Evolutionary conservation across 805 yeast species (phyloP), one percentile per base, ranked within the genome.

Genomic region (Saccharomycopsis babjevae): DNA sequence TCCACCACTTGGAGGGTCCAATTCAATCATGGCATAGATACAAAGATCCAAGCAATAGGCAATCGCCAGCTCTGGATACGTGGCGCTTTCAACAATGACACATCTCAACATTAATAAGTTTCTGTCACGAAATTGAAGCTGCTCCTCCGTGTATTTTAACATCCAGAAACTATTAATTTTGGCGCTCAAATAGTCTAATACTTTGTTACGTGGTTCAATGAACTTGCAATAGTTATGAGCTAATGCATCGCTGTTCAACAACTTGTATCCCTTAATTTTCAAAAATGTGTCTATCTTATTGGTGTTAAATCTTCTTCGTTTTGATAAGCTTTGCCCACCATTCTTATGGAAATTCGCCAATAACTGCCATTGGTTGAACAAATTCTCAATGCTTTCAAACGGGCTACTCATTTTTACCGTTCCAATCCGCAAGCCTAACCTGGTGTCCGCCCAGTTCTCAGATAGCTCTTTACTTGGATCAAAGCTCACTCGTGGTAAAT

Each of bases 321-420:
- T 56, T 3, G 58, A 56, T n/a, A 20, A 34, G 6, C 13, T 32
- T 13, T 38, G 13, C 20, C 11, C n/a, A 30, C 28, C 28, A 42
- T 28, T 43, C 28, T 62, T 50, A 40, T 60, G 57, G 50, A 62
- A 58, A 25, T 25, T 57, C 18, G 34, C 38, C 5, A 77, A 59
- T 0, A 78, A 59, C 62, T 78, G 82, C 58, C 75, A 68, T 66
- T 76, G 77, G 66, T 76, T 73, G 42, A 73, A 39, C 58, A 73
- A 62, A 18, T 69, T 66, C 62, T 69, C 73, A 64, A 69, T 66
- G 22, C 67, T 64, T 13, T 64, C 62, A 18, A 70, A 61, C 1
- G 71, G 71, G 38, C 69, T 66, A 10, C 66, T 57, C 16, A 76
- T 61, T 11, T 69, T 64, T 15, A 71, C 74, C 58, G 62, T 68